Conservation (phyloP, 352 stramenopile species). For the Thalassiosira mediterranea region DNA sequence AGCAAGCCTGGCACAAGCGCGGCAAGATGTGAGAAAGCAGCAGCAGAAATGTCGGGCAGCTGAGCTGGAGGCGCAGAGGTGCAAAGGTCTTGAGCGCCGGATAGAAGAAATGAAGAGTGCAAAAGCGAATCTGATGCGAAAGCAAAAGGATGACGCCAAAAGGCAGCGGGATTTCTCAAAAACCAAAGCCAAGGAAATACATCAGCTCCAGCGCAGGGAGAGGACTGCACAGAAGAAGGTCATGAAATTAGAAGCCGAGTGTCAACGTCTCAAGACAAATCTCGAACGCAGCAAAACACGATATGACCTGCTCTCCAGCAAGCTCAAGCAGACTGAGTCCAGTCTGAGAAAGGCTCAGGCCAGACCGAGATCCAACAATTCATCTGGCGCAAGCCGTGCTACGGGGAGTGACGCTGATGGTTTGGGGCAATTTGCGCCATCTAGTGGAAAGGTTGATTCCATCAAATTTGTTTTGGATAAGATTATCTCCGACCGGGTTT, state of each 20-base stretch:
- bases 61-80: constrained; percentile 73
- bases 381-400: constrained; percentile 91
- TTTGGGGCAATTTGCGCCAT: constrained; percentile 10
- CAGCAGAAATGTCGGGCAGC: constrained; percentile 72
- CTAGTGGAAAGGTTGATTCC: constrained; percentile 24
- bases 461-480: constrained; percentile 38
- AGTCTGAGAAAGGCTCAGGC: constrained; percentile 74
- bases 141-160: constrained; percentile 69
- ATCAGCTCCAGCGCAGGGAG: constrained; percentile 73
- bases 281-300: constrained; percentile 72
- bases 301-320: constrained; percentile 69
- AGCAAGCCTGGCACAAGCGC: constrained; percentile 58
- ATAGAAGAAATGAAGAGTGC: constrained; percentile 74
- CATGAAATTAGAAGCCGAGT: constrained; percentile 73
- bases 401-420: constrained; percentile 78
- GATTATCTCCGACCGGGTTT: constrained; percentile 4
- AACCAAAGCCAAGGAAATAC: constrained; percentile 77
- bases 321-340: constrained; percentile 80
- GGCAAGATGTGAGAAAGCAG: constrained; percentile 67
- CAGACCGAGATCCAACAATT: constrained; percentile 66
- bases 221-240: constrained; percentile 64
- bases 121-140: constrained; percentile 73
- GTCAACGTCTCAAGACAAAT: constrained; percentile 68
- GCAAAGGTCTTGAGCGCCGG: constrained; percentile 70
- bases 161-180: constrained; percentile 71